Evolutionary conservation across 2,329 filamentous ascomycete genomes (phyloP), one percentile per base, ranked within the genome.

Genomic region (Truncatella angustata): DNA sequence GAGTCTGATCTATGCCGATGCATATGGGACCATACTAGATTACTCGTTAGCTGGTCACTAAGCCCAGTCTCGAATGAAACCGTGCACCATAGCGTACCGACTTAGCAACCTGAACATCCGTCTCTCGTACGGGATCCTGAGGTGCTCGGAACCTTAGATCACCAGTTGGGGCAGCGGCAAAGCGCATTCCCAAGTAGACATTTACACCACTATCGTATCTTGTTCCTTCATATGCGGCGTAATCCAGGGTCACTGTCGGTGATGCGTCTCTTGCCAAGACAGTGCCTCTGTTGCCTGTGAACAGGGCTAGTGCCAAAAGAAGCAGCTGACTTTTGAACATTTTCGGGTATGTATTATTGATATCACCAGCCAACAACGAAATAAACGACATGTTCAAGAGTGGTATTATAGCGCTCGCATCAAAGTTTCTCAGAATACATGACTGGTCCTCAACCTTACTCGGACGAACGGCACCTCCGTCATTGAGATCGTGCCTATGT

Each of bases 151-250:
- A 54, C 14, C 47, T 30, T 26, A 54, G 28, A 7, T n/a, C 39
- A 4, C 52, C 52, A 1, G 47, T 3, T 3, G 52, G 52, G 4
- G 52, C 12, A 10, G 40, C 42, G 10, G 52, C 52, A 42, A 40
- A 54, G 14, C 40, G 52, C 34, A 54, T 43, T 9, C 52, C 52
- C 18, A 54, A 35, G 32, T 34, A 54, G 34, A 40, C 44, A 20
- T 49, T 42, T 23, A 50, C 52, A n/a, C 52, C 52, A 14, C 18
- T 42, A n/a, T 21, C 32, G 28, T 39, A 34, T 18, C 34, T 18
- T 2, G 9, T 26, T 10, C 46, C 46, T 30, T 36, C 46, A 26
- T 49, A 49, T 16, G 12, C 12, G 24, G 46, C 32, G 24, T 49
- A 49, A 18, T 39, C 34, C 23, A 49, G 32, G 7, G 40, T n/a